phyloP scores from a whole-genome alignment of 768 basidiomycete species.

The Trametopsis cervina region DNA sequence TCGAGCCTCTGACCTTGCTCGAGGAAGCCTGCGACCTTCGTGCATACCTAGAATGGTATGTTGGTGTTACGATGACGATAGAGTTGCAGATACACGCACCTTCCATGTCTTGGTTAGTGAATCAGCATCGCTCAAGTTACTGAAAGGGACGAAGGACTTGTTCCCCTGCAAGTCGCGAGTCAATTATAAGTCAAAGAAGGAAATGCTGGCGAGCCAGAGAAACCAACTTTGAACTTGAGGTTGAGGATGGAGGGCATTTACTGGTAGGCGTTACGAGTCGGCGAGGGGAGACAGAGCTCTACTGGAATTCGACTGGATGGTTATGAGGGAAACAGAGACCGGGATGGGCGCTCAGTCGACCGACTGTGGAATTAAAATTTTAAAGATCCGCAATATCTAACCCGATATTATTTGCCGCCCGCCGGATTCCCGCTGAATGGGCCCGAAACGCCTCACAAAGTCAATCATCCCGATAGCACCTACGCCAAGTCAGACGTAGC shows the following conservation, averaged over 20 bases:
- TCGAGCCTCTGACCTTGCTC: slow-evolving; percentile 89
- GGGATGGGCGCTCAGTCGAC: neutral
- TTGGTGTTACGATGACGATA: neutral
- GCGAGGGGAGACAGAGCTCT: slow-evolving; percentile 10
- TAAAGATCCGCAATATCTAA: slow-evolving; percentile 11
- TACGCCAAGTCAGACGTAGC: too few species aligned
- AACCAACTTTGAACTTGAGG: slow-evolving; percentile 74
- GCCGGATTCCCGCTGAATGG: slow-evolving; percentile 9
- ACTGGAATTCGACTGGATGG: slow-evolving; percentile 7
- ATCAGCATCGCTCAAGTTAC: slow-evolving; percentile 80
- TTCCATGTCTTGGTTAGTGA: slow-evolving; percentile 89
- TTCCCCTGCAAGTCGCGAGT: slow-evolving; percentile 50
- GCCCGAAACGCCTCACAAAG: slow-evolving; percentile 4
- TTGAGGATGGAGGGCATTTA: slow-evolving; percentile 77
- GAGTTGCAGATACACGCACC: slow-evolving; percentile 33
- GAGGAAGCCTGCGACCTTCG: slow-evolving; percentile 85
- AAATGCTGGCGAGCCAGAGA: slow-evolving; percentile 11
- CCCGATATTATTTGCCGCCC: slow-evolving; percentile 6
- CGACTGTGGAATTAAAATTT: slow-evolving; percentile 12
- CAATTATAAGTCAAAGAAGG: slow-evolving; percentile 14
- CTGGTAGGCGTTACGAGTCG: slow-evolving; percentile 12
- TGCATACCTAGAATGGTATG: slow-evolving; percentile 57
- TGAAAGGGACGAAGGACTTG: slow-evolving; percentile 92
- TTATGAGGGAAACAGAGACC: slow-evolving; percentile 1
- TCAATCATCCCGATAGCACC: too few species aligned